phyloP scores from a whole-genome alignment of 805 yeast species.

The Sungouiella thailandica region DNA sequence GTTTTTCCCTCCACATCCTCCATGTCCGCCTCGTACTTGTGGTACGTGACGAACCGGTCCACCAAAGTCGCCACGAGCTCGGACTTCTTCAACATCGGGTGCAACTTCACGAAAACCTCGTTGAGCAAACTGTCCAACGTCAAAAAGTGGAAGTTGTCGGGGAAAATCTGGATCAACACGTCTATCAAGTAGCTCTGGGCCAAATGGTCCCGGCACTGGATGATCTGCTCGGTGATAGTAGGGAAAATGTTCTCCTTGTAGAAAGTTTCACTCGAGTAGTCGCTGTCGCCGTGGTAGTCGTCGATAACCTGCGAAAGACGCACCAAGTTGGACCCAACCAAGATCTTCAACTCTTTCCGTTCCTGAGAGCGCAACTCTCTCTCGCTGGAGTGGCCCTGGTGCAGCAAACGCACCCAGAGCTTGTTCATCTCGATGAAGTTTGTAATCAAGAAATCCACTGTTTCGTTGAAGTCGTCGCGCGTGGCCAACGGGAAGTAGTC shows the following conservation, averaged over 20 bases:
- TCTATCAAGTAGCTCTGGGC: slow-evolving; percentile 92
- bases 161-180: slow-evolving; percentile 90
- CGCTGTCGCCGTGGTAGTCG: slow-evolving; percentile 48
- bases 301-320: slow-evolving; percentile 81
- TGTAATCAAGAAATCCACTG: slow-evolving; percentile 72
- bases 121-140: slow-evolving; percentile 63
- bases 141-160: slow-evolving; percentile 81
- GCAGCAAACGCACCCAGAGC: slow-evolving; percentile 94
- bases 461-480: slow-evolving; percentile 48
- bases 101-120: slow-evolving; percentile 58
- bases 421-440: slow-evolving; percentile 98
- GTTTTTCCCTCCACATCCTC: slow-evolving; percentile 13
- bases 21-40: slow-evolving; percentile 23
- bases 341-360: slow-evolving; percentile 81
- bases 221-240: slow-evolving; percentile 77
- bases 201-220: slow-evolving; percentile 85
- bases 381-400: slow-evolving; percentile 89
- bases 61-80: slow-evolving; percentile 67
- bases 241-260: slow-evolving; percentile 62
- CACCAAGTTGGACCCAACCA: slow-evolving; percentile 90
- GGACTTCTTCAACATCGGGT: slow-evolving; percentile 64
- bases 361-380: slow-evolving; percentile 69
- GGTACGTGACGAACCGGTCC: slow-evolving; percentile 58
- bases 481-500: slow-evolving; percentile 47
- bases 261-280: slow-evolving; percentile 25